Conservation (phyloP, 768 basidiomycete genomes). For the Termitomyces bulborhizus region DNA sequence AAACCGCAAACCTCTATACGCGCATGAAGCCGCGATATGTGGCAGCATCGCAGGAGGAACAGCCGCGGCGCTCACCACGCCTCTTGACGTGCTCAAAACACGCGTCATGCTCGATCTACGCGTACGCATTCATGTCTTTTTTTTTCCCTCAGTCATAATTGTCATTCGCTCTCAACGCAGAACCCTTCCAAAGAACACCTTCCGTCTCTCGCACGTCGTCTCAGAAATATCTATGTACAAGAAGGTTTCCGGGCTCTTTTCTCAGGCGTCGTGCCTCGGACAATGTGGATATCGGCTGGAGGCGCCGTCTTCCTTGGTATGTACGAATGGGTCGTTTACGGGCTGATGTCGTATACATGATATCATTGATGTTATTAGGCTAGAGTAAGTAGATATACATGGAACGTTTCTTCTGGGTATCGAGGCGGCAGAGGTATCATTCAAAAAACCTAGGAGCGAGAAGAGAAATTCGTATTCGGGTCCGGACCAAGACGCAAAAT, state of each 20-base stretch:
- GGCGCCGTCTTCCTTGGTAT: conserved; percentile 98
- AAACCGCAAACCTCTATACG: conserved; percentile 50
- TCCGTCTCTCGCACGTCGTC: conserved; percentile 51
- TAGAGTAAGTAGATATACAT: not conserved
- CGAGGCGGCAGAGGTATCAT: not conserved
- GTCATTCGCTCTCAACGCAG: conserved; percentile 22
- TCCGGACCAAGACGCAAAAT: conserved; percentile 26
- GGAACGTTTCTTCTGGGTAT: not conserved
- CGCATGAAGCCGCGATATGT: conserved; percentile 79
- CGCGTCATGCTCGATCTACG: conserved; percentile 91
- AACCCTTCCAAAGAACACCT: conserved; percentile 39
- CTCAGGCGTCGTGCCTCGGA: conserved; percentile 83
- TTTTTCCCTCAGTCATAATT: not conserved
- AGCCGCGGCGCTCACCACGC: conserved; percentile 88
- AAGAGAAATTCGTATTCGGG: conserved; percentile 11
- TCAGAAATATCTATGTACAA: conserved; percentile 56
- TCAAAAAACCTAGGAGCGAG: not conserved
- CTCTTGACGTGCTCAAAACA: conserved; percentile 94
- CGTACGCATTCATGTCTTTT: conserved; percentile 33
- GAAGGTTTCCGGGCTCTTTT: conserved; percentile 81
- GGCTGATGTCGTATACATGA: conserved; percentile 27
- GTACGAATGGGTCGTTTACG: conserved; percentile 75
- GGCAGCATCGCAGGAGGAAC: conserved; percentile 88
- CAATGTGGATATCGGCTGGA: conserved; percentile 93
- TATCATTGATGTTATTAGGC: not conserved